A percentile compares a stretch with the other conserved stretches of the same genome.
Evolutionary conservation across 805 yeast species (phyloP).

Genomic region (Metschnikowia baotianmanensis): DNA sequence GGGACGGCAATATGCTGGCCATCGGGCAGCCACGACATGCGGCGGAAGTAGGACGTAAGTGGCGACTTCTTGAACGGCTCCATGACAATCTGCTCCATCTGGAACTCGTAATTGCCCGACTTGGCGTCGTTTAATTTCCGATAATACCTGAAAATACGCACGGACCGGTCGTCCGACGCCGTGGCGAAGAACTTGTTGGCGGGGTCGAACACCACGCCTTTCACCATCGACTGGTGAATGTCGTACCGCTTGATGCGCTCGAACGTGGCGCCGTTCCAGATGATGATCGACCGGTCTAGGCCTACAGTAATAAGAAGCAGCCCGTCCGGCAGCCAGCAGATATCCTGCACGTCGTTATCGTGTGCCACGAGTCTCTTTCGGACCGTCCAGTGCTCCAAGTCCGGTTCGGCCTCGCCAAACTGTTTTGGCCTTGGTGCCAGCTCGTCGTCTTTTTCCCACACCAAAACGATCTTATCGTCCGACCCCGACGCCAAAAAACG

Average conservation of each 20-base stretch:
- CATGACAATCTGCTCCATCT: slow-evolving; percentile 77
- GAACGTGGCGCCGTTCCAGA: slow-evolving; percentile 92
- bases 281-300: slow-evolving; percentile 83
- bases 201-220: slow-evolving; percentile 96
- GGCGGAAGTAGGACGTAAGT: slow-evolving; percentile 81
- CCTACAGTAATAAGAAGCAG: slow-evolving; percentile 91
- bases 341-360: slow-evolving; percentile 95
- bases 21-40: slow-evolving; percentile 89
- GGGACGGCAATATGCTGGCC: slow-evolving; percentile 86
- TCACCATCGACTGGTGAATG: slow-evolving; percentile 91
- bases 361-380: slow-evolving; percentile 91
- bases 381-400: slow-evolving; percentile 92
- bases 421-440: slow-evolving; percentile 51
- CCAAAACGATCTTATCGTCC: slow-evolving; percentile 85
- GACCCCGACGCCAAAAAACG: slow-evolving; percentile 91
- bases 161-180: slow-evolving; percentile 91
- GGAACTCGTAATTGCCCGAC: slow-evolving; percentile 66
- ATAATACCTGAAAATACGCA: slow-evolving; percentile 83
- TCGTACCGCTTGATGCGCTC: slow-evolving; percentile 87
- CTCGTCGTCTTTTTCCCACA: slow-evolving; percentile 89
- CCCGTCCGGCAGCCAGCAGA: slow-evolving; percentile 97
- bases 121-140: slow-evolving; percentile 50
- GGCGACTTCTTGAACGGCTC: slow-evolving; percentile 91
- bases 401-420: slow-evolving; percentile 69
- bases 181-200: slow-evolving; percentile 98